phyloP scores from a whole-genome alignment of 2,329 filamentous ascomycete species.

The Diaporthe nobilis region DNA sequence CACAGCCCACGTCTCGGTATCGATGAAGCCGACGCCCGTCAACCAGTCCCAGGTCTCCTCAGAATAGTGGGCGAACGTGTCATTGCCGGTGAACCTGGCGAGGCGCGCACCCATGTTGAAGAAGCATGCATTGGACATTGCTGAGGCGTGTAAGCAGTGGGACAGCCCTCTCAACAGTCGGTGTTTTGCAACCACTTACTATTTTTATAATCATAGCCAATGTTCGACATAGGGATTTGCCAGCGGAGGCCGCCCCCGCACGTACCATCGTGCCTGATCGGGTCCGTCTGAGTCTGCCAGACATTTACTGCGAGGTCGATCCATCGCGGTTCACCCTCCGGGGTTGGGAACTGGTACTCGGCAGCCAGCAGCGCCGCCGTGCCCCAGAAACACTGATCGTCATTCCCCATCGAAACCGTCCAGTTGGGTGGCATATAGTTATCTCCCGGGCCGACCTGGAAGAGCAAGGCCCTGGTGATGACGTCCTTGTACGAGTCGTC shows the following conservation, averaged over 20 bases:
- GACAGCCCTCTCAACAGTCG: too few relatives aligned
- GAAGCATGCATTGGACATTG: slow-evolving; percentile 62
- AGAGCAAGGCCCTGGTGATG: slow-evolving; percentile 57
- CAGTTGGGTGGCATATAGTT: slow-evolving; percentile 40
- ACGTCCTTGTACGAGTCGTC: slow-evolving; percentile 61
- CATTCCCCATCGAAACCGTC: slow-evolving; percentile 38
- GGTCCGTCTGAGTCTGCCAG: slow-evolving; percentile 35
- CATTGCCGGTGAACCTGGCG: slow-evolving; percentile 72
- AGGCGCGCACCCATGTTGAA: slow-evolving; percentile 70
- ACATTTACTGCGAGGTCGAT: slow-evolving; percentile 39
- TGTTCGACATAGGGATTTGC: slow-evolving; percentile 35
- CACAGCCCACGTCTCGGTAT: slow-evolving; percentile 67
- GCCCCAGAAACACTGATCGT: slow-evolving; percentile 41
- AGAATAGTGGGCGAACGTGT: slow-evolving; percentile 63
- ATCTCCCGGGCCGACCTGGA: slow-evolving; percentile 59
- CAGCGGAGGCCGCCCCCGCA: slow-evolving; percentile 38
- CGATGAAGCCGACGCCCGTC: slow-evolving; percentile 63
- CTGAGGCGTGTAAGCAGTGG: slow-evolving; percentile 2
- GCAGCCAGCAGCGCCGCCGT: slow-evolving; percentile 39
- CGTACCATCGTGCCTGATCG: slow-evolving; percentile 35
- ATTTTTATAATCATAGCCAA: slow-evolving; percentile 36
- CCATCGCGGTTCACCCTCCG: slow-evolving; percentile 29
- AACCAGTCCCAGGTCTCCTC: slow-evolving; percentile 72
- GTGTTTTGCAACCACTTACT: not conserved
- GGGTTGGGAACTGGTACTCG: slow-evolving; percentile 33